Conservation (phyloP, 2,329 filamentous ascomycete species). For the Colletotrichum gigasporum region DNA sequence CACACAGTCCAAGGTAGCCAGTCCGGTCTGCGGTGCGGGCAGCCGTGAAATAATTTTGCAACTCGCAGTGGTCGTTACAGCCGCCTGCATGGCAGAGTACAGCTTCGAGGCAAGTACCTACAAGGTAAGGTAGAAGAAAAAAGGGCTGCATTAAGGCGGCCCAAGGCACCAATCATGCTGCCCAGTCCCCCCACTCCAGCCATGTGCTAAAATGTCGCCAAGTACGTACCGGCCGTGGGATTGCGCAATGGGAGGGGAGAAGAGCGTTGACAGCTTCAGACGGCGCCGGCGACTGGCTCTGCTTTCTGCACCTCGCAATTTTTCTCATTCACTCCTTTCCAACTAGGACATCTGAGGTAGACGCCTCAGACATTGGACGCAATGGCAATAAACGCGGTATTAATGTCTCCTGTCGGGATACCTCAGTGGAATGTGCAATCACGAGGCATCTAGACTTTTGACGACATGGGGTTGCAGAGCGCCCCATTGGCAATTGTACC, state of each 20-base stretch:
- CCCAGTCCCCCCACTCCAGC: conserved; percentile 16
- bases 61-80: conserved; percentile 15
- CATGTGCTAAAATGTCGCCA: conserved; percentile 16
- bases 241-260: conserved; percentile 29
- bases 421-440: conserved; percentile 7
- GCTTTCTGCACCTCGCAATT: conserved; percentile 8
- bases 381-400: conserved; percentile 5
- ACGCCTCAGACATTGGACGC: not conserved
- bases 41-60: conserved; percentile 14
- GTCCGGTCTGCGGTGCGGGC: not conserved
- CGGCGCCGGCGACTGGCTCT: not conserved
- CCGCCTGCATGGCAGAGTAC: not conserved
- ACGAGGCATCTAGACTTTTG: not conserved
- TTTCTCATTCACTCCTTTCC: not conserved
- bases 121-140: conserved; percentile 5
- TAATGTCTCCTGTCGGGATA: conserved; percentile 4
- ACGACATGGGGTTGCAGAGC: conserved; percentile 1
- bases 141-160: conserved; percentile 11
- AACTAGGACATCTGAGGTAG: not conserved
- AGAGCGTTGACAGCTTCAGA: conserved; percentile 10
- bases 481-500: too few relatives aligned
- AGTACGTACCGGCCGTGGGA: conserved; percentile 22
- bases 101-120: not conserved
- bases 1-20: not conserved
- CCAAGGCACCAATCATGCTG: conserved; percentile 22